phyloP scores from a whole-genome alignment of 2,329 filamentous ascomycete genomes.

The Nemania diffusa region DNA sequence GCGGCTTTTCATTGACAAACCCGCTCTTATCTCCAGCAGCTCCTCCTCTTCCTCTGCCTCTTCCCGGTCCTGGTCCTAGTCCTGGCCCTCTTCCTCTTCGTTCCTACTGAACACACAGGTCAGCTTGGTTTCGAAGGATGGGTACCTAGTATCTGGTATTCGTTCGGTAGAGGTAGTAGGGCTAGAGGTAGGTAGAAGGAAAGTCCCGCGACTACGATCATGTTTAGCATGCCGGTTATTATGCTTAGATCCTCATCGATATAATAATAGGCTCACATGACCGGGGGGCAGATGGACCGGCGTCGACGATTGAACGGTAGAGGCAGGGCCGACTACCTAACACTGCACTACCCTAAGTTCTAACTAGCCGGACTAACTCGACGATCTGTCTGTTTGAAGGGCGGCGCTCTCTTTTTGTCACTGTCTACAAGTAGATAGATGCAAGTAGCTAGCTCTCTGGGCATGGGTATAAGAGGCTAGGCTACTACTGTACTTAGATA shows the following conservation, averaged over 20 bases:
- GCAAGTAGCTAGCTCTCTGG: neutral
- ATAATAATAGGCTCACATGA: slow-evolving; percentile 26
- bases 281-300: slow-evolving; percentile 15
- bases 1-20: slow-evolving; percentile 7
- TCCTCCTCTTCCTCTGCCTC: too few relatives aligned
- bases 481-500: neutral
- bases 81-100: neutral
- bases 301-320: slow-evolving; percentile 12
- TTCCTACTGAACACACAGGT: too few relatives aligned
- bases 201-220: slow-evolving; percentile 9
- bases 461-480: neutral
- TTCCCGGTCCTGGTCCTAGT: too few relatives aligned
- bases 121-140: neutral
- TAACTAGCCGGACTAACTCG: neutral
- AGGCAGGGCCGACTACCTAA: neutral
- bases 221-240: slow-evolving; percentile 26
- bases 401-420: neutral
- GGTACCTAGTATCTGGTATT: neutral
- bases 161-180: neutral
- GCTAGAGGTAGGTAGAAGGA: neutral
- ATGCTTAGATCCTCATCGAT: slow-evolving; percentile 29
- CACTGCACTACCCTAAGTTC: neutral
- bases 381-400: slow-evolving; percentile 7
- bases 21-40: slow-evolving; percentile 15
- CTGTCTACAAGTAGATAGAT: too few relatives aligned